Evolutionary conservation across 1,139 yeast genomes (phyloP), one percentile per base, ranked within the genome.

Genomic region (Yamadazyma dushanensis): DNA sequence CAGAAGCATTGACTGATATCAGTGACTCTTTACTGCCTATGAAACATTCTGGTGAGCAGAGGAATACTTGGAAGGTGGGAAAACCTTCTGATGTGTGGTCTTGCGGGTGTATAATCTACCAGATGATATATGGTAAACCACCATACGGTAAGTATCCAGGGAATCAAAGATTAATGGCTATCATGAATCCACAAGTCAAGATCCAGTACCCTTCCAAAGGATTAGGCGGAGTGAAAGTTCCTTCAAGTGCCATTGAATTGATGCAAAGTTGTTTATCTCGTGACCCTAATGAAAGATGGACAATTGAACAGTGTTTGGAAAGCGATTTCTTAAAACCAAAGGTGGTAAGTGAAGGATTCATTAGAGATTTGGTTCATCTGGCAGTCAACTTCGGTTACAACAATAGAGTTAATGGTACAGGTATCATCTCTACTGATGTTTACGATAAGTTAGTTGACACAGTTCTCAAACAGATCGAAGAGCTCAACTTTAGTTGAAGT

Each of bases 51-150:
- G 37, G 50, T 35, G 61, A 47, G 31, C 55, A 35, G 39, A 61
- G 57, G 23, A 65, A 74, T 41, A 79, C 83, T 37, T 84, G 95
- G 94, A 86, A 80, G 56, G 95, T 90, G 6, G 97, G 98, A 2
- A 84, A 81, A 51, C 96, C 98, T 0, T 85, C 97, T 1, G 99
- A 92, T 63, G 81, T 94, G 9, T 92, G 98, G 98, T 89, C 97
- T 15, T 85, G 96, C 62, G 99, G 98, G 0, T 89, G 98, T 57
- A 92, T 92, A 5, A 71, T 92, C 3, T 92, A 90, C 61, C 97
- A 92, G 60, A 88, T 94, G 96, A 77, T 90, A 3, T 92, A 92
- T 53, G 97, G 97, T 0, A 76, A 74, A 45, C 94, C 97, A 2
- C 98, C 98, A 1, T 90, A 88, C 64, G 96, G 89, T 0, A 72